phyloP scores from a whole-genome alignment of 441 rosid species.

The Flueggea neowawraea region DNA sequence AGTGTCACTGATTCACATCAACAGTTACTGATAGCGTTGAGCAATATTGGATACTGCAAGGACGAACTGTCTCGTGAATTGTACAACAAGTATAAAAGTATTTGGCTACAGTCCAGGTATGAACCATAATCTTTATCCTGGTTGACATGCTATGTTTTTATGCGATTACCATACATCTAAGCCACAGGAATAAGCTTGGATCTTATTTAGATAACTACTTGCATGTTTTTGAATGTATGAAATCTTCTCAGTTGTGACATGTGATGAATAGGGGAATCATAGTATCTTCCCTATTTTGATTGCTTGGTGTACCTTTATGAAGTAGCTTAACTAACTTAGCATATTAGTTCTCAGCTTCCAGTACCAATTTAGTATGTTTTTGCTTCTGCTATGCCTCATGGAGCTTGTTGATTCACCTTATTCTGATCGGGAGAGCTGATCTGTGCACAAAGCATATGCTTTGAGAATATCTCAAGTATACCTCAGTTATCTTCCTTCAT shows the following conservation, averaged over 20 bases:
- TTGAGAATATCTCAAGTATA: too few species aligned
- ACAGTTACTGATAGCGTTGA: conserved; percentile 73
- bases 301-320: too few species aligned
- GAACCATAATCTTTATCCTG: conserved; percentile 8
- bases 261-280: too few species aligned
- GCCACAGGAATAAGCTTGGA: conserved; percentile 7
- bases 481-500: too few species aligned
- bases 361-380: not conserved
- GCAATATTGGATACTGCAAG: conserved; percentile 97
- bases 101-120: conserved; percentile 81
- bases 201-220: not conserved
- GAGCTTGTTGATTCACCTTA: not conserved
- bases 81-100: conserved; percentile 71
- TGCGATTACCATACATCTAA: not conserved
- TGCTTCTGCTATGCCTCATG: not conserved
- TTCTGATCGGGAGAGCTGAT: too few species aligned
- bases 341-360: too few species aligned
- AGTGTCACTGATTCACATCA: conserved; percentile 72
- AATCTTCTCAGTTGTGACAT: too few species aligned
- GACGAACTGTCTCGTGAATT: conserved; percentile 86
- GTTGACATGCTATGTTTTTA: too few species aligned
- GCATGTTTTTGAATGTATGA: too few species aligned
- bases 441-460: too few species aligned
- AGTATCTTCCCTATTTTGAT: too few species aligned
- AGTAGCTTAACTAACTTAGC: too few species aligned